phyloP scores from a whole-genome alignment of 2,329 filamentous ascomycete genomes.

The Talaromyces sp. region DNA sequence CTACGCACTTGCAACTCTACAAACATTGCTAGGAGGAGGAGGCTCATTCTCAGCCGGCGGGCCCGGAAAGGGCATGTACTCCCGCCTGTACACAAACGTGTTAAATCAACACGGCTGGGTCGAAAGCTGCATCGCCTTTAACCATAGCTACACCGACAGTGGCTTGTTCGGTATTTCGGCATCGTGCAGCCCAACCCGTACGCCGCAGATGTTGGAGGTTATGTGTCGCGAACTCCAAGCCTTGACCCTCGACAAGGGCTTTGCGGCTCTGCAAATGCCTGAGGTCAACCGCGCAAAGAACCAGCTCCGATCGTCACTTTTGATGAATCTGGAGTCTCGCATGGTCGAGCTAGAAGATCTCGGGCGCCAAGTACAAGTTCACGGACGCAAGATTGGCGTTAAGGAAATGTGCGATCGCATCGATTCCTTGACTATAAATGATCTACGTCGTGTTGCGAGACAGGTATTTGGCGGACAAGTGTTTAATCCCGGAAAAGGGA shows the following conservation, averaged over 20 bases:
- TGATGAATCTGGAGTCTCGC: constrained; percentile 96
- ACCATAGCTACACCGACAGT: constrained; percentile 94
- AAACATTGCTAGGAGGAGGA: constrained; percentile 91
- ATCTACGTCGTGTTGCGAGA: constrained; percentile 76
- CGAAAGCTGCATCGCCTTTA: constrained; percentile 91
- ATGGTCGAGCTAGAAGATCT: constrained; percentile 98
- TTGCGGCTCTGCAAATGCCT: constrained; percentile 63
- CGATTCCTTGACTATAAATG: constrained; percentile 71
- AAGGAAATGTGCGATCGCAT: constrained; percentile 90
- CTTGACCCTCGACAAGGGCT: constrained; percentile 72
- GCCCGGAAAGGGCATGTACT: constrained; percentile 99
- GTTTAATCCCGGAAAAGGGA: constrained; percentile 70
- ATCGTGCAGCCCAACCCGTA: constrained; percentile 73
- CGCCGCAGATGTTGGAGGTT: constrained; percentile 82
- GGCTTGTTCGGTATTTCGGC: constrained; percentile 93
- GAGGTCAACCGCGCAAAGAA: constrained; percentile 96
- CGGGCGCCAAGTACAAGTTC: constrained; percentile 92
- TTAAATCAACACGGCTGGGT: constrained; percentile 98
- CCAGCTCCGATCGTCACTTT: constrained; percentile 78
- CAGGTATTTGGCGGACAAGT: constrained; percentile 74
- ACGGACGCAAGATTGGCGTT: constrained; percentile 86
- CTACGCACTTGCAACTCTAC: constrained; percentile 90
- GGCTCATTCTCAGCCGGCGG: constrained; percentile 96
- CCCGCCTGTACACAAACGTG: constrained; percentile 92
- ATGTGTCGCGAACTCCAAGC: constrained; percentile 87